Evolutionary conservation across 1,139 yeast species (phyloP).

Genomic region (Yamadazyma taylorii): DNA sequence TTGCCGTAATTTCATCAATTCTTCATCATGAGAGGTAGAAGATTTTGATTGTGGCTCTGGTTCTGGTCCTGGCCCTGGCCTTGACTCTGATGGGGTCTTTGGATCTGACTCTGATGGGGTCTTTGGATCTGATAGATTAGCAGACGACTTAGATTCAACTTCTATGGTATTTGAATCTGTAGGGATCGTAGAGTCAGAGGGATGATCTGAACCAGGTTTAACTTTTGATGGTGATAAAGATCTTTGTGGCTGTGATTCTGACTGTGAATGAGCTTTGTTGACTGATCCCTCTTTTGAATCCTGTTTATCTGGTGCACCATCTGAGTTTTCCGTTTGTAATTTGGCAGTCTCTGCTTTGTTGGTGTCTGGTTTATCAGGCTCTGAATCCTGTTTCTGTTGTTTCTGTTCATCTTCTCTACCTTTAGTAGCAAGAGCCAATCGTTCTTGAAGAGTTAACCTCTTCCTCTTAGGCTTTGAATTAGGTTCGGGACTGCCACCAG

Average conservation of each 20-base stretch:
- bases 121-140: too few species aligned
- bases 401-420: constrained; percentile 28
- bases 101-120: not conserved
- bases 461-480: constrained; percentile 30
- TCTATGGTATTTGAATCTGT: too few species aligned
- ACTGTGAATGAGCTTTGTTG: too few species aligned
- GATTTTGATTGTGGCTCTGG: not conserved
- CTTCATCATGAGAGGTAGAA: not conserved
- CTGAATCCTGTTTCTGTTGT: constrained; percentile 3
- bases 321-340: too few species aligned
- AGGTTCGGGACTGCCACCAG: not conserved
- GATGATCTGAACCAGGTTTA: too few species aligned
- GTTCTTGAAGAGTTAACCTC: constrained; percentile 70
- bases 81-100: not conserved
- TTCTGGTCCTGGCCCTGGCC: not conserved
- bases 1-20: constrained; percentile 5
- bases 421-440: constrained; percentile 79
- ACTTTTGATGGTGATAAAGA: too few species aligned
- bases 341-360: too few species aligned
- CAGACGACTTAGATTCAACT: too few species aligned
- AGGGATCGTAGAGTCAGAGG: too few species aligned
- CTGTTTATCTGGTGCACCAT: too few species aligned
- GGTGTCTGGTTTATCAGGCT: constrained; percentile 1
- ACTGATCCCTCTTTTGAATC: too few species aligned
- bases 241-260: too few species aligned